These are phyloP conservation scores for Globisporangium mamillatum DNA, from an alignment of 352 stramenopile genomes.

Conservation along the genomic window DNA sequence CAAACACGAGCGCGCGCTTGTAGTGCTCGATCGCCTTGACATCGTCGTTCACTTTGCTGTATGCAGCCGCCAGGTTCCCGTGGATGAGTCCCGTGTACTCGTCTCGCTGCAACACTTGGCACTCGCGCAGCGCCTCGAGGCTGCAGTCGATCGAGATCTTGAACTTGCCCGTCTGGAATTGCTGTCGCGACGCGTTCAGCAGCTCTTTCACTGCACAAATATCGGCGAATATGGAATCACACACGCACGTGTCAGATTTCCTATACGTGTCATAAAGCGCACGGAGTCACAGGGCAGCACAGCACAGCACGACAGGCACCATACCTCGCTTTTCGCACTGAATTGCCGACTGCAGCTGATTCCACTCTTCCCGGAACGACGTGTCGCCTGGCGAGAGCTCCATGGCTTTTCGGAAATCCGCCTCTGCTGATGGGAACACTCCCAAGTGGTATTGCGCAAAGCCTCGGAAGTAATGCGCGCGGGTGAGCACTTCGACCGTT, in stretches of 20 bases:
- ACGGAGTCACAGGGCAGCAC: not conserved
- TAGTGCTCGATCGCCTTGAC: slow-evolving; percentile 63
- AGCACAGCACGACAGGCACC: not conserved
- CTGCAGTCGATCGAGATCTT: slow-evolving; percentile 49
- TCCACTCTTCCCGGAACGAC: slow-evolving; percentile 50
- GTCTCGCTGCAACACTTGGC: slow-evolving; percentile 48
- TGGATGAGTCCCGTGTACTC: slow-evolving; percentile 69
- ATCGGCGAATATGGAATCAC: not conserved
- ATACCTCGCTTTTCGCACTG: slow-evolving; percentile 39
- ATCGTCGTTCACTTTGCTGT: slow-evolving; percentile 51
- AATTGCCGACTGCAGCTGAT: slow-evolving; percentile 41
- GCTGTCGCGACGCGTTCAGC: slow-evolving; percentile 47
- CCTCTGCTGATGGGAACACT: slow-evolving; percentile 32
- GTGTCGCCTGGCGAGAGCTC: slow-evolving; percentile 51
- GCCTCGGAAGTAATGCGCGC: slow-evolving; percentile 62
- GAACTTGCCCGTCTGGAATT: slow-evolving; percentile 60
- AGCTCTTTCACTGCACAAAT: slow-evolving; percentile 42
- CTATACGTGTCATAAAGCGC: not conserved
- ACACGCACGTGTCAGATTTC: not conserved
- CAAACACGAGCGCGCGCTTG: slow-evolving; percentile 44
- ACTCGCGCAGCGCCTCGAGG: slow-evolving; percentile 41
- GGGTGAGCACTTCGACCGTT: slow-evolving; percentile 28
- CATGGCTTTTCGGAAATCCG: slow-evolving; percentile 50
- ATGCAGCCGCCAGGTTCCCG: slow-evolving; percentile 59
- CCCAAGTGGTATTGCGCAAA: slow-evolving; percentile 52